phyloP scores from a whole-genome alignment of 345 rosid species.

The Anacardium occidentale region DNA sequence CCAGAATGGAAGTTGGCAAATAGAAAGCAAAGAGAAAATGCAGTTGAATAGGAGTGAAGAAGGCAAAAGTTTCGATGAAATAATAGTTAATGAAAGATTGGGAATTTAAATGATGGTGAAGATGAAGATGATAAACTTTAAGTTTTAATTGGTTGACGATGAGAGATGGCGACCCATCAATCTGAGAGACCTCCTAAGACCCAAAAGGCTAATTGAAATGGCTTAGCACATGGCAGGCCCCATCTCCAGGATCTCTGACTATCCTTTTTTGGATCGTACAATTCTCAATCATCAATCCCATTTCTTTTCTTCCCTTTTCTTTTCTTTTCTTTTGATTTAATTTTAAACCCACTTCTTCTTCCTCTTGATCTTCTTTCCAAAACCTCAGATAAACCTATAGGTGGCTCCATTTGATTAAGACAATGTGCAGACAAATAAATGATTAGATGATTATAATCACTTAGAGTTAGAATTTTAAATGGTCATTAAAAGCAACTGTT shows the following conservation, averaged over 20 bases:
- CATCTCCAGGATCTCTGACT: conserved; percentile 27
- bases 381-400: too few species aligned
- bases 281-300: neutral
- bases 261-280: conserved; percentile 14
- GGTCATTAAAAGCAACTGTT: too few species aligned
- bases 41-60: neutral
- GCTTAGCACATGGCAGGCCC: conserved; percentile 39
- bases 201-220: conserved; percentile 18
- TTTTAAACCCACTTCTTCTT: too few species aligned
- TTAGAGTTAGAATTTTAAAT: too few species aligned
- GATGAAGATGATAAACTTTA: conserved; percentile 8
- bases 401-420: too few species aligned
- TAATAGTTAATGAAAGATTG: neutral
- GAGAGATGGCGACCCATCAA: conserved; percentile 39
- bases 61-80: neutral
- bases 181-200: conserved; percentile 27
- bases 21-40: neutral
- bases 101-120: neutral
- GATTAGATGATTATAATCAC: too few species aligned
- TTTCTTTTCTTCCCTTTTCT: too few species aligned
- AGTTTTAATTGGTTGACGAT: conserved; percentile 18
- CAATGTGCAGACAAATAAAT: too few species aligned
- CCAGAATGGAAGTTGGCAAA: neutral
- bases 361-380: too few species aligned
- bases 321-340: too few species aligned